Percentiles rank a stretch among this genome's conserved stretches.
Conservation (phyloP, 108 stramenopile species). For the Skeletonema potamos region DNA sequence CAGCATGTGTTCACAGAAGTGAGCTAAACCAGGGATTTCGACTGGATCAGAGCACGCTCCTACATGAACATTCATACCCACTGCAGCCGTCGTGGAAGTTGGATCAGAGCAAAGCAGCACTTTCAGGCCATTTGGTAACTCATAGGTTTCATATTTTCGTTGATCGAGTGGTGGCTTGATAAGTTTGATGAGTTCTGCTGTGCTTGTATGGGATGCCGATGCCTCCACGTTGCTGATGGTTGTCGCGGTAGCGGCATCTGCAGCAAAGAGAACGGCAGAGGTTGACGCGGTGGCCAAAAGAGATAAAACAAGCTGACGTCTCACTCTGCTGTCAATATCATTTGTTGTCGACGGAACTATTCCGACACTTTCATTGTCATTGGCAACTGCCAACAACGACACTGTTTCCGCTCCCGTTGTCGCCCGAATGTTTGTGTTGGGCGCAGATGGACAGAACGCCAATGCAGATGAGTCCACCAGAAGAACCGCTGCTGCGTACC, state of each 20-base stretch:
- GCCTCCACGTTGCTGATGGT: not conserved
- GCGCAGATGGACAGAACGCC: not conserved
- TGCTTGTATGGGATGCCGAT: not conserved
- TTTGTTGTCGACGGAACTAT: not conserved
- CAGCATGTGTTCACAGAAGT: constrained; percentile 81
- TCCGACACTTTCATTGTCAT: not conserved
- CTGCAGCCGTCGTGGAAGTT: constrained; percentile 74
- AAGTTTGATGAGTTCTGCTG: constrained; percentile 26
- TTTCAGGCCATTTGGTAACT: constrained; percentile 65
- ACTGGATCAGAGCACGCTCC: constrained; percentile 86
- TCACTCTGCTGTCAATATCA: constrained; percentile 20
- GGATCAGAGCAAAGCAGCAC: constrained; percentile 87
- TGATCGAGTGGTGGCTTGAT: constrained; percentile 74
- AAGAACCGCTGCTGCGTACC: not conserved
- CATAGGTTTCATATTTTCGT: constrained; percentile 58
- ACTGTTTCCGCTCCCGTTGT: not conserved
- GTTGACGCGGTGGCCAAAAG: constrained; percentile 44
- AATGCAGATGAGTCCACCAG: not conserved
- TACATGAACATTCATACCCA: constrained; percentile 91
- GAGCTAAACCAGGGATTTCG: constrained; percentile 82
- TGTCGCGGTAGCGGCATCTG: constrained; percentile 1
- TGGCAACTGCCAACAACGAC: not conserved
- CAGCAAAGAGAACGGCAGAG: not conserved
- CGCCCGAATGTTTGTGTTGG: not conserved
- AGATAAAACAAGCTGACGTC: constrained; percentile 60